Conservation (phyloP, 768 basidiomycete species). For the Lactifluus subvellereus region DNA sequence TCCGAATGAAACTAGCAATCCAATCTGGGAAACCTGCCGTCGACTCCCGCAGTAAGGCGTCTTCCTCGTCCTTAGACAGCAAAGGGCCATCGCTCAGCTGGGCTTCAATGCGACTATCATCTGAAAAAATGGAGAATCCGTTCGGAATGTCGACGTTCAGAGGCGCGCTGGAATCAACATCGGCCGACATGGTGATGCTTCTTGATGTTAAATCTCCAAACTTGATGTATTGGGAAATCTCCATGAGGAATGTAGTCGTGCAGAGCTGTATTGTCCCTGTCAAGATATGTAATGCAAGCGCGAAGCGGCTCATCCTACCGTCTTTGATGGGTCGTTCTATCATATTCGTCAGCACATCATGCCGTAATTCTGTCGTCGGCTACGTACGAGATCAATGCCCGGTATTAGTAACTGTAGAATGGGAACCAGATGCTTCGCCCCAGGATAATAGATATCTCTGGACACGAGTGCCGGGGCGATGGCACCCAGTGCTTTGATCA, state of each 20-base stretch:
- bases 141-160: constrained; percentile 18
- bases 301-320: constrained; percentile 39
- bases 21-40: constrained; percentile 76
- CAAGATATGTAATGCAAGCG: not conserved
- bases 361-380: not conserved
- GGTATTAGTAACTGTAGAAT: constrained; percentile 78
- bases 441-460: constrained; percentile 70
- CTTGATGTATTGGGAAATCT: constrained; percentile 69
- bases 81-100: constrained; percentile 30
- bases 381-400: constrained; percentile 75
- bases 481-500: constrained; percentile 79
- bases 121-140: constrained; percentile 29
- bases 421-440: constrained; percentile 74
- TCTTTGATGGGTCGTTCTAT: constrained; percentile 76
- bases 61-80: constrained; percentile 62
- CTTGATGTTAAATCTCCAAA: constrained; percentile 54
- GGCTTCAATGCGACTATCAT: constrained; percentile 26
- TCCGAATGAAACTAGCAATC: constrained; percentile 73
- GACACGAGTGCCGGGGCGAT: constrained; percentile 78
- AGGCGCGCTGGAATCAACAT: constrained; percentile 25
- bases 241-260: constrained; percentile 68
- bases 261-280: constrained; percentile 45
- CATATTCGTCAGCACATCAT: constrained; percentile 2
- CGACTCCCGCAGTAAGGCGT: constrained; percentile 61
- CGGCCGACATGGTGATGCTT: constrained; percentile 22